These are phyloP conservation scores for Hyphodiscus sp. DNA, from an alignment of 2,329 filamentous ascomycete genomes.

Conservation along the genomic window DNA sequence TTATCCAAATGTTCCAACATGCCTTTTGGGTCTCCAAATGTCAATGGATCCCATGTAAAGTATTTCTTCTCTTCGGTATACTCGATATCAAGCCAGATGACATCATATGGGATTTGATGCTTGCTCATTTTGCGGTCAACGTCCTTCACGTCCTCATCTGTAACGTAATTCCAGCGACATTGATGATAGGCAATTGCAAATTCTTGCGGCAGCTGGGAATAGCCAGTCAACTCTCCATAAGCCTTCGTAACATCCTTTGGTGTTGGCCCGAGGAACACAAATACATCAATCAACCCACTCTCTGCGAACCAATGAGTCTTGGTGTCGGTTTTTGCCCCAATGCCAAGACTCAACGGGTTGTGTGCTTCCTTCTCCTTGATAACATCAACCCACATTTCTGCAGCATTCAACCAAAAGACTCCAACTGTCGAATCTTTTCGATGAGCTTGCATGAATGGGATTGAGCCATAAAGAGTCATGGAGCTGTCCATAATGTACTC, in stretches of 20 bases:
- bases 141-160: conserved; percentile 93
- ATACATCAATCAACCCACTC: conserved; percentile 80
- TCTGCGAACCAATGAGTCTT: conserved; percentile 98
- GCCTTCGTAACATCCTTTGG: conserved; percentile 74
- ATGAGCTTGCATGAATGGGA: conserved; percentile 97
- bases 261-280: conserved; percentile 87
- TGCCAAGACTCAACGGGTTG: conserved; percentile 73
- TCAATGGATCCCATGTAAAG: conserved; percentile 92
- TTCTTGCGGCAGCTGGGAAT: conserved; percentile 83
- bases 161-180: conserved; percentile 98
- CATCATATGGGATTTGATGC: conserved; percentile 90
- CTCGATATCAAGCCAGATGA: conserved; percentile 98
- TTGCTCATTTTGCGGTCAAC: conserved; percentile 97
- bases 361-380: conserved; percentile 67
- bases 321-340: conserved; percentile 64
- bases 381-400: conserved; percentile 96
- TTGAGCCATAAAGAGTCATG: conserved; percentile 97
- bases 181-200: conserved; percentile 94
- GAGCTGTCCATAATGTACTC: conserved; percentile 96
- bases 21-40: conserved; percentile 74
- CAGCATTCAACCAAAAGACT: conserved; percentile 95
- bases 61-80: conserved; percentile 97
- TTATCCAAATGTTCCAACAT: conserved; percentile 87
- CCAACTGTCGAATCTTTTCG: conserved; percentile 89
- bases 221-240: conserved; percentile 87